Conservation (phyloP, 768 basidiomycete genomes). For the Candolleomyces aberdarensis region DNA sequence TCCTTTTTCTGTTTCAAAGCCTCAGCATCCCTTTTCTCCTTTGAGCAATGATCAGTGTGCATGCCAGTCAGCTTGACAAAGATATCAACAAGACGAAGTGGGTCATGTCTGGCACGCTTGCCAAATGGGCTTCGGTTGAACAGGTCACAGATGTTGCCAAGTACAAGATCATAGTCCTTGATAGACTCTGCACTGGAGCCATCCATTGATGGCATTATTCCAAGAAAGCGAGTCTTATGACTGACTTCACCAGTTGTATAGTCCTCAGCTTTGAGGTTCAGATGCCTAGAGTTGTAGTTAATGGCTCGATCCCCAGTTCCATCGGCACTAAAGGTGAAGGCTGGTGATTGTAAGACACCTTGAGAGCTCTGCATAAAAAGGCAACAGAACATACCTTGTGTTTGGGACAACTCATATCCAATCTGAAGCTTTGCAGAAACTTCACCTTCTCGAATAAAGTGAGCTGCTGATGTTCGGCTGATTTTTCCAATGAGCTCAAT, state of each 20-base stretch:
- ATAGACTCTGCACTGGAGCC: slow-evolving; percentile 20
- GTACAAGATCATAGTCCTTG: slow-evolving; percentile 16
- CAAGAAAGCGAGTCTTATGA: slow-evolving; percentile 14
- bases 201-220: slow-evolving; percentile 18
- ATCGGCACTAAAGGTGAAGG: neutral
- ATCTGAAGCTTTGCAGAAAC: neutral
- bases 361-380: no score
- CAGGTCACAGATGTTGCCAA: slow-evolving; percentile 7
- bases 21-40: slow-evolving; percentile 24
- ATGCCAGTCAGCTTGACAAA: slow-evolving; percentile 17
- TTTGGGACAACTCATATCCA: neutral
- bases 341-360: neutral
- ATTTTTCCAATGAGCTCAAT: neutral
- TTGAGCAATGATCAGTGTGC: slow-evolving; percentile 21
- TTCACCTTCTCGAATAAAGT: neutral
- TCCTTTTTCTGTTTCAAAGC: slow-evolving; percentile 14
- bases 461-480: neutral
- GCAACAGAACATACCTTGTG: no score
- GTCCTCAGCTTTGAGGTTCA: slow-evolving; percentile 3
- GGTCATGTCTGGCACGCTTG: neutral
- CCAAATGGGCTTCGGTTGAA: neutral
- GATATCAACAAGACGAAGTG: slow-evolving; percentile 13
- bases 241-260: neutral
- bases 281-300: neutral
- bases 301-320: neutral